These are phyloP conservation scores for Acanthamoeba lenticulata DNA, from an alignment of 208 protist genomes.

Conservation along the genomic window DNA sequence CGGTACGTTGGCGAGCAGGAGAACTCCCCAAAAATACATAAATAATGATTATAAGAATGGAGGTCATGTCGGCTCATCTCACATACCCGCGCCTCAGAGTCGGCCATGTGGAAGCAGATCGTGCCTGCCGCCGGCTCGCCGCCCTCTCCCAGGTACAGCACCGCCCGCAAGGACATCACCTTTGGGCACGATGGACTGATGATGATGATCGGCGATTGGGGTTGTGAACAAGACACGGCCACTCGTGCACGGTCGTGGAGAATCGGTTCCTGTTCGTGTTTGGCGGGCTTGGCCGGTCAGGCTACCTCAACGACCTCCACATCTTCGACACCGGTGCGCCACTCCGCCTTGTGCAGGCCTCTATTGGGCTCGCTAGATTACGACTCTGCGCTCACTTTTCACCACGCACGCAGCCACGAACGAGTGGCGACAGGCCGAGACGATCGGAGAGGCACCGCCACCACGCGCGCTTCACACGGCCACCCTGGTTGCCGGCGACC, in stretches of 20 bases:
- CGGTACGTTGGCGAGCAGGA: constrained; percentile 2
- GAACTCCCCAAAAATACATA: too few relatives aligned
- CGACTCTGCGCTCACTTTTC: neutral
- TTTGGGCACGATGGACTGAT: too few relatives aligned
- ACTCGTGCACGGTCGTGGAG: constrained; percentile 58
- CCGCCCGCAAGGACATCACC: too few relatives aligned
- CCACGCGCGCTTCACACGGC: constrained; percentile 4
- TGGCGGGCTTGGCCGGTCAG: neutral
- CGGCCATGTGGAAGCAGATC: constrained; percentile 13
- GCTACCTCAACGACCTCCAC: neutral
- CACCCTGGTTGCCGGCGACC: constrained; percentile 22
- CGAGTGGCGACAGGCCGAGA: constrained; percentile 48
- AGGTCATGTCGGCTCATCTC: neutral
- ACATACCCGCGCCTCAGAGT: neutral
- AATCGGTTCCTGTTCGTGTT: constrained; percentile 55
- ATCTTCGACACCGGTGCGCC: constrained; percentile 24
- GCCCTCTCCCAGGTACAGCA: neutral
- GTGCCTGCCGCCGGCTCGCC: neutral
- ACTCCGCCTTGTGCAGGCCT: neutral
- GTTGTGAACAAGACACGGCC: constrained; percentile 49
- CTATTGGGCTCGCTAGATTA: neutral
- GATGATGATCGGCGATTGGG: too few relatives aligned
- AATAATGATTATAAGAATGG: too few relatives aligned
- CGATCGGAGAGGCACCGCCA: neutral
- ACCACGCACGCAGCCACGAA: neutral